Conservation (phyloP, 176 grass and related monocot genomes). For the Oryza coarctata region DNA sequence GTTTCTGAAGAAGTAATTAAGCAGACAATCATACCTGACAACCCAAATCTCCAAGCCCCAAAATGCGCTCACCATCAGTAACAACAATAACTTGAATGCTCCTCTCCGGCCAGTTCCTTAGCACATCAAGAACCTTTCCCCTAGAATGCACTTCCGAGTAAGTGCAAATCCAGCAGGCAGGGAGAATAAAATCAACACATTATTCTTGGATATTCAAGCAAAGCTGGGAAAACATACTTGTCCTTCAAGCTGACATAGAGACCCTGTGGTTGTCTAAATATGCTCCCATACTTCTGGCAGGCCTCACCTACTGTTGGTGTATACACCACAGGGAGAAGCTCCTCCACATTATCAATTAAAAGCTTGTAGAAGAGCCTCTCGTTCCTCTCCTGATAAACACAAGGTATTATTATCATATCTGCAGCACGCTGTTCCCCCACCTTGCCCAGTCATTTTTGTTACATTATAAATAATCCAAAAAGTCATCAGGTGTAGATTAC, state of each 20-base stretch:
- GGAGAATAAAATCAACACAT: not conserved
- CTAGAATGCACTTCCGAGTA: conserved; percentile 41
- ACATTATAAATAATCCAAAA: not conserved
- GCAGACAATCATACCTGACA: conserved; percentile 73
- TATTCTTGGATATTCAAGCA: conserved; percentile 12
- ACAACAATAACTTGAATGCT: conserved; percentile 90
- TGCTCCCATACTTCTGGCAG: conserved; percentile 99
- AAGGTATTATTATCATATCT: not conserved
- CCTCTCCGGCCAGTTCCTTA: conserved; percentile 99
- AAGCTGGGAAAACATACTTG: conserved; percentile 58
- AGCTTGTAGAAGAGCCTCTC: conserved; percentile 98
- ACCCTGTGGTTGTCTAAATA: conserved; percentile 84
- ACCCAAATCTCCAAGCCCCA: conserved; percentile 98
- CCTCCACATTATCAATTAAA: conserved; percentile 97
- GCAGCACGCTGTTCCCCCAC: not conserved
- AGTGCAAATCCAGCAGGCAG: not conserved
- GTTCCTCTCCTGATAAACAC: conserved; percentile 66
- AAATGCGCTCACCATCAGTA: conserved; percentile 98
- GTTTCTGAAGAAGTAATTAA: conserved; percentile 21
- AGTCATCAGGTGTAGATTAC: conserved; percentile 36
- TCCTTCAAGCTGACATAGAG: conserved; percentile 95
- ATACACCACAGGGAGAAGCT: conserved; percentile 91
- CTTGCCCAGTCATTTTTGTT: not conserved
- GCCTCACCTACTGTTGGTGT: conserved; percentile 97
- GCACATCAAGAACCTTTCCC: conserved; percentile 87